Evolutionary conservation across 148 eudicot species (phyloP), one percentile per base, ranked within the genome.

Genomic region (Chenopodium formosanum): DNA sequence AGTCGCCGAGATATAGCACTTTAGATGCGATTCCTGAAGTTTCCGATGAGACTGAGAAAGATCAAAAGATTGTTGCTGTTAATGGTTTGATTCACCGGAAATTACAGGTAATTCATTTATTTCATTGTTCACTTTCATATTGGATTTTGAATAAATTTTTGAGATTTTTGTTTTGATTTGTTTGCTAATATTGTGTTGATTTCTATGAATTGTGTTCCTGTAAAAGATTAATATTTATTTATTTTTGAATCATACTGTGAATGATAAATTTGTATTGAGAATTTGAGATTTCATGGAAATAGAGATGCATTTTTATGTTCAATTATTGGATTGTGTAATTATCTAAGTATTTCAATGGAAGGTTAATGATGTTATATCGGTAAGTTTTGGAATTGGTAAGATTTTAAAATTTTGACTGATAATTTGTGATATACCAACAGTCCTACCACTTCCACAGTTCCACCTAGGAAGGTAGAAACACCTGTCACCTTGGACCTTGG

Each of bases 1-100:
- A 88, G 70, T 79, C 73, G 7, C 40, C 80, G 0, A 87, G 90
- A 79, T 87, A 87, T 37, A 53, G 82, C 72, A 81, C 82, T 79
- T 87, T 91, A 8, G 91, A 89, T 84, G 93, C 88, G 11, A 94
- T 94, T 37, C 97, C 97, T 0, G 98, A 94, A 81, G 97, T 89
- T 79, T 95, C 89, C 50, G 97, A 92, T 77, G 98, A 90, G 83
- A 78, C 80, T 8, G 94, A 80, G 77, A 90, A 94, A 89, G 89
- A 90, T 86, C 77, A 79, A 6, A 81, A 83, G 86, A 52, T 31
- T 66, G 31, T 32, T 29, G 17, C 22, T 81, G 23, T 46, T 31
- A 74, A 87, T 83, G 89, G 87, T 47, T 34, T 86, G 40, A 73
- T 88, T 48, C 89, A 89, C 31, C 82, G 88, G 70, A 87, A 90